A percentile compares a stretch with the other conserved stretches of the same genome.
phyloP scores from a whole-genome alignment of 805 yeast genomes.

The Yarrowia deformans region DNA sequence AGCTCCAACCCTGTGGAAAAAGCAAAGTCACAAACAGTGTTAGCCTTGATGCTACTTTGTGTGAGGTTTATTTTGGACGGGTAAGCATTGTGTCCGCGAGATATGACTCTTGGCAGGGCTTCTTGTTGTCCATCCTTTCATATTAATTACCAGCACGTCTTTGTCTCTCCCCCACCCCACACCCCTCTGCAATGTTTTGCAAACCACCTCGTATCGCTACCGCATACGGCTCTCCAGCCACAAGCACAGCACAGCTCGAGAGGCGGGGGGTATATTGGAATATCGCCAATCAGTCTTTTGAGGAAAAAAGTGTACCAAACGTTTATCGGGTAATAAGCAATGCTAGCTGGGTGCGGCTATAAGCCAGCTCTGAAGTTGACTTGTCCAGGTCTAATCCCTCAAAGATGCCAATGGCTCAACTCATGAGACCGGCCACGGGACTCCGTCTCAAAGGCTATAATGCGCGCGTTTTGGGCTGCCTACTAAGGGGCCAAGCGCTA shows the following conservation, averaged over 20 bases:
- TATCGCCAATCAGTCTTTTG: not conserved
- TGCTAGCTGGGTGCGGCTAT: conserved; percentile 7
- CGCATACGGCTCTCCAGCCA: not conserved
- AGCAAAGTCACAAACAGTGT: not conserved
- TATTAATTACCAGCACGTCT: too few relatives aligned
- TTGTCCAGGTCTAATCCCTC: not conserved
- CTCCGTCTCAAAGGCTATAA: not conserved
- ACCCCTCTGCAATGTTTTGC: too few relatives aligned
- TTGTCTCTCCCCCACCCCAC: too few relatives aligned
- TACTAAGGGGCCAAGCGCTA: not conserved
- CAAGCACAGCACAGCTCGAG: not conserved
- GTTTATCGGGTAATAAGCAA: conserved; percentile 8
- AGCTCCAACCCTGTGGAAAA: conserved; percentile 11
- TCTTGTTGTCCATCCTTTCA: not conserved
- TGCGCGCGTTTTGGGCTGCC: not conserved
- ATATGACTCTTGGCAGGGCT: conserved; percentile 1
- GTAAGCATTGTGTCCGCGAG: not conserved
- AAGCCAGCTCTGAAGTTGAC: not conserved
- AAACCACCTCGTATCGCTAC: not conserved
- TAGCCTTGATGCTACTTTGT: not conserved
- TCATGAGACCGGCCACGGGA: not conserved
- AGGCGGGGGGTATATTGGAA: conserved; percentile 7
- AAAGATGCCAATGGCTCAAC: not conserved
- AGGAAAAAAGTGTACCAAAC: not conserved
- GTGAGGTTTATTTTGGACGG: not conserved